Base-by-base conservation (phyloP, 2,329 filamentous ascomycete genomes). In the Teratosphaeria viscida region DNA sequence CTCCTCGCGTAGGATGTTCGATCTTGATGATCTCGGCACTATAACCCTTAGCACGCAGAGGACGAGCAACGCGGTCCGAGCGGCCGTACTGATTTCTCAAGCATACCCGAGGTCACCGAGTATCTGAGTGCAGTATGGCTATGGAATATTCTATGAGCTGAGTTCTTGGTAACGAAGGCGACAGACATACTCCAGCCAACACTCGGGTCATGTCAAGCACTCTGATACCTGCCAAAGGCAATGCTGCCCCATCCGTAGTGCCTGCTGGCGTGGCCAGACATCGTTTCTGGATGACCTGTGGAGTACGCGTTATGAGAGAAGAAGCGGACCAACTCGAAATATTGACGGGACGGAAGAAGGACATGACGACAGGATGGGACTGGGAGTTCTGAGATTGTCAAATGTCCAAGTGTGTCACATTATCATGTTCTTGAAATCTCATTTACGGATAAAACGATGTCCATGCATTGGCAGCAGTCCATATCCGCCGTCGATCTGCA, bases 81-180 rank as follows among this genome's bases (percentile, higher is more conserved):
- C 60, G 63, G 63, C 61, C 66, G 62, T 70, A 69, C 67, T 66
- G 64, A 70, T 73, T 68, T 64, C 63, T 65, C 68, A 63, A 71
- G 62, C 85, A 73, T 84, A 96, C 92, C 94, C 94, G 67, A 99
- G 81, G 75, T 99, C 94, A 59, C 92, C 94, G 10, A 99, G 77
- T 58, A 99, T 96, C 74, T 99, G 94, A 43, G 94, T 97, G 69
- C 91, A 96, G 71, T 97, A 97, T 65, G 94, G 94, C 90, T 97
- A 69, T 32, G 12, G 19, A 35, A 35, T 23, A 32, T 5, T 32
- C 29, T 32, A 37, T 52, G 56, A 55, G 12, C 12, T 47, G 14
- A 37, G 19, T 5, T 37, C 2, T 53, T 52, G 35, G 7, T 10
- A 26, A 8, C 3, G 34, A 14, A 55, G 49, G 49, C 16, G 2